Evolutionary conservation across 306 rosid genomes (phyloP).

Genomic region (Ammopiptanthus mongolicus): DNA sequence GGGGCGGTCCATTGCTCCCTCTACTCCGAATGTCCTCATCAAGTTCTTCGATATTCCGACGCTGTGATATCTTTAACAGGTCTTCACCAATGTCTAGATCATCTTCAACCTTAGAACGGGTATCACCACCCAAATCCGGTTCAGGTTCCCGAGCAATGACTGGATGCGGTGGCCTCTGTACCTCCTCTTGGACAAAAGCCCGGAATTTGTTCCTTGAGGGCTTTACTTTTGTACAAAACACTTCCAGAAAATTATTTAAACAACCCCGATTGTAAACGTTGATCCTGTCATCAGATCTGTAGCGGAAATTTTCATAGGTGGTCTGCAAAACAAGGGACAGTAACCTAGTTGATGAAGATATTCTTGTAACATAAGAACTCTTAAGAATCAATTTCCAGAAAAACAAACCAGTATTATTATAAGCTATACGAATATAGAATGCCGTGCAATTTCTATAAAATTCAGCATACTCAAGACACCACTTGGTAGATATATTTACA

Average conservation of each 20-base stretch:
- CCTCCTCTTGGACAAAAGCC: constrained; percentile 72
- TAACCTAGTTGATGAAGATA: neutral
- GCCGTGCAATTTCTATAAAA: neutral
- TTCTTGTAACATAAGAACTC: constrained; percentile 1
- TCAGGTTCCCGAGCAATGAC: constrained; percentile 42
- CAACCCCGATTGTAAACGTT: constrained; percentile 74
- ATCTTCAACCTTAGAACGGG: constrained; percentile 85
- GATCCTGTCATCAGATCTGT: constrained; percentile 65
- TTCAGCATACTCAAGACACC: neutral
- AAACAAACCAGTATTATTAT: neutral
- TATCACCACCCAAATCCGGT: constrained; percentile 51
- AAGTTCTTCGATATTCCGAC: constrained; percentile 74
- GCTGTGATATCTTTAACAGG: constrained; percentile 84
- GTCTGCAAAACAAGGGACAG: constrained; percentile 56
- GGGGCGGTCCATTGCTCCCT: constrained; percentile 73
- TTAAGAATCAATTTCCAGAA: neutral
- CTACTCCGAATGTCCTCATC: constrained; percentile 74
- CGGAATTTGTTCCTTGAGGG: constrained; percentile 85
- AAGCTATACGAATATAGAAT: neutral
- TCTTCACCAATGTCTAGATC: constrained; percentile 92
- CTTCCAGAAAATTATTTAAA: constrained; percentile 69
- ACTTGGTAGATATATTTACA: neutral
- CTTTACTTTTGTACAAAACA: constrained; percentile 65
- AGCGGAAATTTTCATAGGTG: constrained; percentile 83
- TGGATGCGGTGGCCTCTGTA: constrained; percentile 43